Evolutionary conservation across 139 green algal species (phyloP), one percentile per base, ranked within the genome.

Genomic region (Chlamydomonas eustigma): DNA sequence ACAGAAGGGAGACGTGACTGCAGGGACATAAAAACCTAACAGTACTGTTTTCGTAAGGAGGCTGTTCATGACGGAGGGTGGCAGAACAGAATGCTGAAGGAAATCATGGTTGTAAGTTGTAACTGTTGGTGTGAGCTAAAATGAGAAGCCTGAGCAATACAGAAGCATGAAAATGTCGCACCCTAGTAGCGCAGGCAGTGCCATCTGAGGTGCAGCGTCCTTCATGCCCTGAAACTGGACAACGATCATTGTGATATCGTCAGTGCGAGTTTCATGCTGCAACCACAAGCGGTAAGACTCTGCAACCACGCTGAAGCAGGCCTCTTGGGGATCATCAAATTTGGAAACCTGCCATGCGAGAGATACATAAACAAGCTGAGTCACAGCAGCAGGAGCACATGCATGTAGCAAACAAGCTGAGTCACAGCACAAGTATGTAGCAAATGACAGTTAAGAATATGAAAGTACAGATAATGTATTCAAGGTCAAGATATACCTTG

Each of bases 231-330:
- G 68, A 25, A 97, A 82, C 69, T 90, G 77, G 2, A 97, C 72
- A 30, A 97, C 76, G 12, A 96, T 88, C 52, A 91, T 89, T 52
- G 93, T 96, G 84, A 98, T 98, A 85, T 98, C 94, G 75, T 98
- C 95, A 0, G 93, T 98, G 36, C 95, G 87, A 1, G 89, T 92
- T 75, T 98, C 95, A 36, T 94, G 88, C 73, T 93, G 77, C 73
- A 97, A 86, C 95, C 95, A 98, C 37, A 90, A 79, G 32, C 88
- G 85, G 83, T 98, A 97, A 30, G 89, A 87, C 80, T 94, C 88
- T 2, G 84, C 84, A 0, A 94, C 89, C 5, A 98, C 84, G 0
- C 84, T 87, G 44, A 91, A 38, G 39, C 82, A 90, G 3, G 94
- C 93, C 39, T 93, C 86, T 38, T 93, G 85, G 3, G 75, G 75